Evolutionary conservation across 2,329 filamentous ascomycete genomes (phyloP).

Genomic region (Xylaria sp.): DNA sequence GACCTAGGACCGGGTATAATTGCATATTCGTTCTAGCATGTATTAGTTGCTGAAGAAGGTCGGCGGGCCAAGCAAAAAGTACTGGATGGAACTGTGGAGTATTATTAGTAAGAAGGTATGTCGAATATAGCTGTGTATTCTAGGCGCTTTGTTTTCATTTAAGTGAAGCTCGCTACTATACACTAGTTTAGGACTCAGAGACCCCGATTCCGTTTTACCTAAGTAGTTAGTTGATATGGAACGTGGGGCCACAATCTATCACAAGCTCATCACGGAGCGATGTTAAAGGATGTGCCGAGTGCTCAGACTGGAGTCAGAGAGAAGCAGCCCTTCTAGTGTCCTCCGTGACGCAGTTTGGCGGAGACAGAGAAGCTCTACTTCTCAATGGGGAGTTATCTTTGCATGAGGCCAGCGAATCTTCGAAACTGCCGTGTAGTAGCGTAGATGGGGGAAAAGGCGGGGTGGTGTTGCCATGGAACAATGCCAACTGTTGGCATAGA

Average conservation of each 20-base stretch:
- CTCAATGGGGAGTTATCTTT: conserved; percentile 23
- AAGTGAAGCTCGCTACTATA: not conserved
- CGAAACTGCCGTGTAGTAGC: conserved; percentile 6
- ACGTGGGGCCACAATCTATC: conserved; percentile 21
- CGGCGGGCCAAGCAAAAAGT: not conserved
- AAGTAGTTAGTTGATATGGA: not conserved
- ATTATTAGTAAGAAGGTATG: conserved; percentile 1
- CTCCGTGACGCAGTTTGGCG: conserved; percentile 21
- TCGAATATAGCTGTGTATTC: not conserved
- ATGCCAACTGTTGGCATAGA: conserved; percentile 18
- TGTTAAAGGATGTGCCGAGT: conserved; percentile 14
- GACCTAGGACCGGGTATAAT: conserved; percentile 4
- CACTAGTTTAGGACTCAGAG: not conserved
- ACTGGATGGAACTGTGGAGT: conserved; percentile 10
- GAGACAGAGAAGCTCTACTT: conserved; percentile 20
- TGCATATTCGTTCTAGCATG: conserved; percentile 2
- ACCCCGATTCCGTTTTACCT: conserved; percentile 3
- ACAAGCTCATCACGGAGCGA: conserved; percentile 20
- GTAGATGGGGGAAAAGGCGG: conserved; percentile 23
- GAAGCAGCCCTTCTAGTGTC: conserved; percentile 19
- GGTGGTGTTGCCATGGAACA: conserved; percentile 29
- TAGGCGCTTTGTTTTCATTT: conserved; percentile 9
- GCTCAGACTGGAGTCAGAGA: conserved; percentile 14
- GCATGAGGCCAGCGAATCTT: conserved; percentile 29
- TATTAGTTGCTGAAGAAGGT: conserved; percentile 10